Conservation (phyloP, 2,329 filamentous ascomycete species). For the Sporothrix curviconia region DNA sequence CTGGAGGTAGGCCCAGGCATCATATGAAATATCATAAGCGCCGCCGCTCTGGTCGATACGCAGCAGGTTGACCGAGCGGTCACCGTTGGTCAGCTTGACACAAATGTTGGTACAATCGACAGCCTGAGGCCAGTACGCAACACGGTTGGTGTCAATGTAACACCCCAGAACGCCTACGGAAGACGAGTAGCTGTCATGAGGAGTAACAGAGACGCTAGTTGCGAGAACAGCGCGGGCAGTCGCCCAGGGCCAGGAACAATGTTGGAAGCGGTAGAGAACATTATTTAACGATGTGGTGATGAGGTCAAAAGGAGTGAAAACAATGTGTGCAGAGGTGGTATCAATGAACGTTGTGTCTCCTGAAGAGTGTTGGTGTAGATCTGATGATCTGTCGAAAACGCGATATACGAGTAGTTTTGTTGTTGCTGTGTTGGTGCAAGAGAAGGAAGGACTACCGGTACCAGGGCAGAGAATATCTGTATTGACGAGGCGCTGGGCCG, state of each 20-base stretch:
- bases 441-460: slow-evolving; percentile 4
- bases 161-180: slow-evolving; percentile 54
- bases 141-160: slow-evolving; percentile 54
- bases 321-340: neutral
- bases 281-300: neutral
- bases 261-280: neutral
- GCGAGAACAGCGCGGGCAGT: slow-evolving; percentile 19
- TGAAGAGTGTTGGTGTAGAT: neutral
- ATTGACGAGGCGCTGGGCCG: slow-evolving; percentile 6
- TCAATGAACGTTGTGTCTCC: neutral
- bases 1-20: slow-evolving; percentile 54
- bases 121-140: slow-evolving; percentile 52
- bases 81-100: slow-evolving; percentile 44
- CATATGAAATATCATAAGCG: slow-evolving; percentile 53
- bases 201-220: slow-evolving; percentile 37
- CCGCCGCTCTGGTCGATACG: slow-evolving; percentile 50
- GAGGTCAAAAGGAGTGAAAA: neutral
- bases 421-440: neutral
- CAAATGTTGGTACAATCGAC: slow-evolving; percentile 52
- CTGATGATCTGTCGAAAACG: no score
- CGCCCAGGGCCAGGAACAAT: slow-evolving; percentile 7
- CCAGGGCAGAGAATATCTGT: slow-evolving; percentile 7
- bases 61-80: slow-evolving; percentile 49
- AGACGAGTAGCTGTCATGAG: slow-evolving; percentile 50
- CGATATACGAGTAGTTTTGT: no score